Conservation (phyloP, 805 yeast genomes). For the Ogataea allantospora region DNA sequence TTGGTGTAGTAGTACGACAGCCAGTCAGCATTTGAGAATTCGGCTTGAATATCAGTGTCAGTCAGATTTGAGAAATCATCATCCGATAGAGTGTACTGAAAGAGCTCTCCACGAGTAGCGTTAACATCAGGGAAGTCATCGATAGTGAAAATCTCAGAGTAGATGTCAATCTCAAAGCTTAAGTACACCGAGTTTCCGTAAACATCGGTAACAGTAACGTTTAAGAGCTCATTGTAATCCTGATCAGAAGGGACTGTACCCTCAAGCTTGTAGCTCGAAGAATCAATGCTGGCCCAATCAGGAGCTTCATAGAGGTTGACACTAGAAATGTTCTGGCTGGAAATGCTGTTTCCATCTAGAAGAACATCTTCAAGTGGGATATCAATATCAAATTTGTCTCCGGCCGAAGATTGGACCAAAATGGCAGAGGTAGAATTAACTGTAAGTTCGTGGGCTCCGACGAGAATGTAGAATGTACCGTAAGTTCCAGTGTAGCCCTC, state of each 20-base stretch:
- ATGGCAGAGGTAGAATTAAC: slow-evolving; percentile 58
- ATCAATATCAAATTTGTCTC: slow-evolving; percentile 48
- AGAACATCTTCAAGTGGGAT: slow-evolving; percentile 65
- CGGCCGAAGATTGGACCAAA: slow-evolving; percentile 65
- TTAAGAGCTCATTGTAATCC: slow-evolving; percentile 41
- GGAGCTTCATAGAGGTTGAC: slow-evolving; percentile 56
- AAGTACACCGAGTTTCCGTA: slow-evolving; percentile 60
- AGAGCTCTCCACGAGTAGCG: slow-evolving; percentile 64
- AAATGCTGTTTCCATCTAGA: slow-evolving; percentile 58
- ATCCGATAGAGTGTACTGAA: slow-evolving; percentile 52
- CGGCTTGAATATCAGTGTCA: slow-evolving; percentile 47
- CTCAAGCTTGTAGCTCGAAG: slow-evolving; percentile 39
- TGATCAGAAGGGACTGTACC: slow-evolving; percentile 58
- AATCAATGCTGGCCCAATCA: slow-evolving; percentile 49
- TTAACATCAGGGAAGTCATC: slow-evolving; percentile 53
- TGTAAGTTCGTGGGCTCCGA: slow-evolving; percentile 86
- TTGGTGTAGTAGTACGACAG: slow-evolving; percentile 57
- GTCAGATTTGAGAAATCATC: slow-evolving; percentile 56
- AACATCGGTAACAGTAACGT: slow-evolving; percentile 55
- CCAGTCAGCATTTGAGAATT: slow-evolving; percentile 55
- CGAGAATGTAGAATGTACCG: slow-evolving; percentile 66
- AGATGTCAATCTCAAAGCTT: slow-evolving; percentile 55
- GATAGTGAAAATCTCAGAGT: slow-evolving; percentile 55
- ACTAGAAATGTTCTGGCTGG: slow-evolving; percentile 50
- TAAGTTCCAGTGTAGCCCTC: slow-evolving; percentile 70